Evolutionary conservation across 164 flowering plant species (phyloP), one percentile per base, ranked within the genome.

Genomic region (Aristolochia contorta): DNA sequence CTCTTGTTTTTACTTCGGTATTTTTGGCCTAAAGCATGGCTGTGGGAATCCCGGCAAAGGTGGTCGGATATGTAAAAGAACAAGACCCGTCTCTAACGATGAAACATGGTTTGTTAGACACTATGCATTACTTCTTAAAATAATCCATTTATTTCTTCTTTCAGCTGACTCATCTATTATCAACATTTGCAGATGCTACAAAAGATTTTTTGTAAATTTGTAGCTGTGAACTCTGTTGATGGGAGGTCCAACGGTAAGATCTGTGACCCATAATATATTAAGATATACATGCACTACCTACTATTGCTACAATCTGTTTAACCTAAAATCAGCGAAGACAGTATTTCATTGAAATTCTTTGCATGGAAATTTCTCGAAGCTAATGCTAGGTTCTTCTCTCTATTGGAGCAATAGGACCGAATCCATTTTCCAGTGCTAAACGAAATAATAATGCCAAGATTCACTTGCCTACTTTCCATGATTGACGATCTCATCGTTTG

Each of bases 61-160:
- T 84, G 63, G 80, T 89, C 59, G 94, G 96, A 63, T 78, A 70
- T 70, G 71, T 79, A 13, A 66, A 77, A 64, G 89, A 80, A 64
- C 74, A 78, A 75, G 87, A 78, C 52, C 94, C 91, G 23, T 84
- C 96, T 60, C 69, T 89, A 58, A 82, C 93, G 47, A 89, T 86
- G 94, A 85, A 84, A 58, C 93, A 89, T 65, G 96, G 96, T 86
- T 79, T 53, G 80, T 64, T 63, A 30, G 21, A 60, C 6, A 58
- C 9, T 6, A 9, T 43, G 5, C 15, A 13, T 43, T 41, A 15
- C 19, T 54, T 51, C 13, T 37, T n/a, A 20, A 24, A 58, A 16
- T 51, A 1, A 14, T 41, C n/a, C 0, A 15, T 33, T 6, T 22
- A 37, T 27, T 19, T 33, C 33, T 16, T 48, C 21, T 47, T 53